These are phyloP conservation scores for Hortaea werneckii DNA, from an alignment of 2,329 filamentous ascomycete genomes.

Conservation along the genomic window DNA sequence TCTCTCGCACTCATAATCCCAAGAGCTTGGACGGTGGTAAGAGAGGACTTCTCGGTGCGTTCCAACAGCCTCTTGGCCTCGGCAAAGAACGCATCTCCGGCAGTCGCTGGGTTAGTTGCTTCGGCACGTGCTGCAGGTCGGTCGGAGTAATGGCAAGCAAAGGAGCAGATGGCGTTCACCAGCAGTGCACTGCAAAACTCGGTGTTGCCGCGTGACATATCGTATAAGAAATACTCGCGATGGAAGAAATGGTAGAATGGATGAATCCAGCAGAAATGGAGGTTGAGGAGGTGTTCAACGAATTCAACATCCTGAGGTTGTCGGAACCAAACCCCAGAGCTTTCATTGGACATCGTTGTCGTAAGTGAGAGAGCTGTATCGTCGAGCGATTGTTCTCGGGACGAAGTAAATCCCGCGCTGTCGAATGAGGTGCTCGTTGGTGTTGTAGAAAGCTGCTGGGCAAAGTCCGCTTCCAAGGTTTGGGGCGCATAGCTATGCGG, in stretches of 20 bases:
- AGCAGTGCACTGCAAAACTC: conserved; percentile 54
- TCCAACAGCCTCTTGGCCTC: conserved; percentile 55
- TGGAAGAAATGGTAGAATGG: conserved; percentile 64
- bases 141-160: conserved; percentile 41
- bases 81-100: conserved; percentile 65
- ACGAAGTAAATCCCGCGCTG: conserved; percentile 4
- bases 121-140: conserved; percentile 54
- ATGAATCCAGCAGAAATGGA: conserved; percentile 51
- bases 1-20: conserved; percentile 68
- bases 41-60: conserved; percentile 46
- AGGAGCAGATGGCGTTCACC: conserved; percentile 25
- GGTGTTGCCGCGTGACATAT: conserved; percentile 50
- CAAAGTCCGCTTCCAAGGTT: conserved; percentile 24
- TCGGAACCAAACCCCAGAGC: conserved; percentile 18
- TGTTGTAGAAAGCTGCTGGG: conserved; percentile 15
- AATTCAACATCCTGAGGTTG: conserved; percentile 25
- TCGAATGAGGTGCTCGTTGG: conserved; percentile 7
- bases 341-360: conserved; percentile 5
- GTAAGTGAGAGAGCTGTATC: neutral
- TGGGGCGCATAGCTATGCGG: conserved; percentile 22
- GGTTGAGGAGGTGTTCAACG: conserved; percentile 25
- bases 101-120: conserved; percentile 51
- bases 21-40: conserved; percentile 65
- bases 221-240: conserved; percentile 58
- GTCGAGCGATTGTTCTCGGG: conserved; percentile 11